Evolutionary conservation across 176 grass and related monocot species (phyloP), one percentile per base, ranked within the genome.

Genomic region (Lolium rigidum): DNA sequence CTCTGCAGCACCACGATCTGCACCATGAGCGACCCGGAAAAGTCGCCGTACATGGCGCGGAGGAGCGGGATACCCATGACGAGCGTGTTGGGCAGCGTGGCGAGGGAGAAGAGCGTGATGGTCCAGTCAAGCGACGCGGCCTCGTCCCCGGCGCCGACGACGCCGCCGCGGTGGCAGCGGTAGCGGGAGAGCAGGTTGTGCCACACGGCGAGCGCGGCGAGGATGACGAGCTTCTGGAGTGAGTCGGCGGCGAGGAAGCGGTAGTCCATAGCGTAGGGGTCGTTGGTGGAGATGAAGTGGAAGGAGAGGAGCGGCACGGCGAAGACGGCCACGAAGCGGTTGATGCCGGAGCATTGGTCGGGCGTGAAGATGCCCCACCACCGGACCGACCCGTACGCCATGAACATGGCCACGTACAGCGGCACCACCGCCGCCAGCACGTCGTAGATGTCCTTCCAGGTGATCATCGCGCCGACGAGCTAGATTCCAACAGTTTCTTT

Each of bases 51-150:
- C 97, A 99, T 99, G 55, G 97, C 97, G 6, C 88, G 81, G 1
- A 99, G 97, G 66, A 99, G 86, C 39, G 97, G 97, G 84, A 99
- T 99, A 31, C 97, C 97, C 97, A 99, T 99, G 15, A 99, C 97
- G 6, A 99, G 97, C 41, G 97, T 99, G 92, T 99, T 99, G 52
- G 97, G 94, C 18, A 99, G 94, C 31, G 97, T 99, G 14, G 97
- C 83, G 12, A 99, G 92, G 24, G 97, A 99, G 89, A 99, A 99
- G 74, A 99, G 92, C 58, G 97, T 99, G 90, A 99, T 96, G 82
- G 87, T 87, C 97, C 97, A 99, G 83, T 99, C 97, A 11, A 99
- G 89, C 18, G 84, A 73, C 1, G 86, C 16, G 11, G 73, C 39
- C 47, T 75, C 72, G 63, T 66, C 63, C 1, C 54, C 71, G 41